Base-by-base conservation (phyloP, 2,329 filamentous ascomycete species). In the Hypoxylon sp. region DNA sequence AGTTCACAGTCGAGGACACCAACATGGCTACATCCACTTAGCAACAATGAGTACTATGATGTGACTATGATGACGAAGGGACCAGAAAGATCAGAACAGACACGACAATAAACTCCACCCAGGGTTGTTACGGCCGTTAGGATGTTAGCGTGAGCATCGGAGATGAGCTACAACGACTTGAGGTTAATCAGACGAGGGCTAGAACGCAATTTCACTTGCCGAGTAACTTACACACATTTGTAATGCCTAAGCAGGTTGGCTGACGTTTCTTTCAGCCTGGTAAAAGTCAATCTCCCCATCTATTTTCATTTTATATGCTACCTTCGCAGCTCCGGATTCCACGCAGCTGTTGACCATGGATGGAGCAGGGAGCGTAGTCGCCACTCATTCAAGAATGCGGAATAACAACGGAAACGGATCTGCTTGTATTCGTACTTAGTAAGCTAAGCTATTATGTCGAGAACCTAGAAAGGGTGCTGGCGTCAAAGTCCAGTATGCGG, bases 251-350 rank as follows among this genome's bases (percentile, higher is more conserved):
- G 23, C 23, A n/a, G n/a, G 32, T 56, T 25, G 45, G 17, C 19
- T 17, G 52, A n/a, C 10, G 25, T n/a, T 34, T 6, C 17, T 14
- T 21, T 32, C 28, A 25, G 25, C 23, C 23, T 43, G 11, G 36
- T 10, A 2, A 43, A 13, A 45, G 23, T 17, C n/a, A 11, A 14
- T 46, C 17, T 56, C 53, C 53, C 23, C 14, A 30, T 46, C 17
- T 46, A 46, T 46, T 56, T 28, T 19, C 28, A 21, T 43, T 30
- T 34, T 17, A 56, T 10, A 34, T 23, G 30, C n/a, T 56, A 45
- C 11, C 41, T 5, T 11, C n/a, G 10, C 23, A 14, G 10, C 32
- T 23, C 11, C 21, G 10, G 38, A 7, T 21, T 13, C 30, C n/a
- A 14, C 17, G 19, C 5, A 7, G 28, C 17, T 34, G 38, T 56